Base-by-base conservation (phyloP, 2,329 filamentous ascomycete genomes). In the Pseudocercospora crystallina region DNA sequence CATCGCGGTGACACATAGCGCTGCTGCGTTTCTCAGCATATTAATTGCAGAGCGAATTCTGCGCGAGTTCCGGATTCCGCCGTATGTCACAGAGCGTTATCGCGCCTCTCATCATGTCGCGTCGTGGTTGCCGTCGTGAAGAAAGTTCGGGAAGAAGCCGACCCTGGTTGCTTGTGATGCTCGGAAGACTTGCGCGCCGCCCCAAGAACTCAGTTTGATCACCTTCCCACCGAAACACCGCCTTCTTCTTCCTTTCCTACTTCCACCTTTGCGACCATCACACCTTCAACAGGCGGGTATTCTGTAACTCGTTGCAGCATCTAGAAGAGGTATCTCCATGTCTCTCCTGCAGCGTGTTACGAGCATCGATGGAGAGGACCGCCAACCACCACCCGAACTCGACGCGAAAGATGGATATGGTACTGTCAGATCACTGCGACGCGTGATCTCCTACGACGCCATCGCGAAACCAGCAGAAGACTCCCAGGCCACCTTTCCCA, bases 331-430 rank as follows among this genome's bases (percentile, higher is more conserved):
- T 26, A 26, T 26, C 20, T 52, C 44, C 48, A 79, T 80, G 76
- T 79, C 77, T 61, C 68, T 80, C 45, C 69, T 76, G 51, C 76
- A 79, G 63, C 76, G 78, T 63, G 76, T 79, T 49, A 74, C 74
- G 41, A 69, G 71, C 44, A 69, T 76, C 60, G 76, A 79, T 61
- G 76, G 76, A 56, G 68, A 68, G 40, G 76, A 79, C 60, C 69
- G 74, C 51, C 72, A 53, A 30, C 40, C 76, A 38, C 61, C 61
- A 8, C 65, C 50, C 46, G 41, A 40, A 37, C 38, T 53, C 42
- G 47, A 53, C 43, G 49, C 45, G 42, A 47, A 56, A 49, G 32
- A 57, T 47, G 44, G 49, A n/a, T 57, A 61, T 53, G 57, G 54
- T 26, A 56, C 62, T 45, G 59, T 63, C 53, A 56, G 52, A 20